These are phyloP conservation scores for Tuctoria greenei DNA, from an alignment of 176 grass and related monocot species.

Conservation along the genomic window DNA sequence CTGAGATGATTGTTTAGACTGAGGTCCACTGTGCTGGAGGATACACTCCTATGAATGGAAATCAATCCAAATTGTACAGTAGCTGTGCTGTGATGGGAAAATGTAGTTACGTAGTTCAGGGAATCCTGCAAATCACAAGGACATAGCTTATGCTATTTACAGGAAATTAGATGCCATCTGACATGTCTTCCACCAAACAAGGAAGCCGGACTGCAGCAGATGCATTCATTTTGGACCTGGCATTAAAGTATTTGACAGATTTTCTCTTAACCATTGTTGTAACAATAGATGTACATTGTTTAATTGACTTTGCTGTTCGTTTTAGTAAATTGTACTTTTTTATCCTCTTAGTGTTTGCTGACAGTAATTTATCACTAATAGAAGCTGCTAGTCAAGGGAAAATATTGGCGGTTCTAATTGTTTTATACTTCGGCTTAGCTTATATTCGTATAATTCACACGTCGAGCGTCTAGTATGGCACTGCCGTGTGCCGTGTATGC, in stretches of 20 bases:
- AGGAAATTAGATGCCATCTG: conserved; percentile 5
- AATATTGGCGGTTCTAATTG: too few relatives aligned
- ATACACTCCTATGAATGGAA: background rate
- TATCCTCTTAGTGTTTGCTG: background rate
- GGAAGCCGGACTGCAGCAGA: background rate
- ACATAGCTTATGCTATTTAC: conserved; percentile 4
- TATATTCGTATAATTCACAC: background rate
- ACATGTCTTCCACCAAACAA: conserved; percentile 2
- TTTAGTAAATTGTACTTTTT: background rate
- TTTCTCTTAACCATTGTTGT: conserved; percentile 38
- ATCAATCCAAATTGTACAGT: conserved; percentile 31
- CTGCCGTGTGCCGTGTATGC: too few relatives aligned
- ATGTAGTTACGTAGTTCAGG: background rate
- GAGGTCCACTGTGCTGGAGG: conserved; percentile 9
- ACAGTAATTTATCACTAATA: background rate
- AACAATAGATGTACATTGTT: conserved; percentile 35
- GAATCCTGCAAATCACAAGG: background rate
- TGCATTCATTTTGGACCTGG: conserved; percentile 17
- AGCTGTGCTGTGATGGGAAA: conserved; percentile 22
- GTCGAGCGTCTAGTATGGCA: background rate
- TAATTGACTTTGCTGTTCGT: conserved; percentile 9
- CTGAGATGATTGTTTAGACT: conserved; percentile 13
- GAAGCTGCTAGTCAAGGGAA: background rate
- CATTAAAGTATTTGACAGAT: conserved; percentile 30
- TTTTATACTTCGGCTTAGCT: too few relatives aligned